Base-by-base conservation (phyloP, 2,329 filamentous ascomycete genomes). In the Paecilomyces sp. region DNA sequence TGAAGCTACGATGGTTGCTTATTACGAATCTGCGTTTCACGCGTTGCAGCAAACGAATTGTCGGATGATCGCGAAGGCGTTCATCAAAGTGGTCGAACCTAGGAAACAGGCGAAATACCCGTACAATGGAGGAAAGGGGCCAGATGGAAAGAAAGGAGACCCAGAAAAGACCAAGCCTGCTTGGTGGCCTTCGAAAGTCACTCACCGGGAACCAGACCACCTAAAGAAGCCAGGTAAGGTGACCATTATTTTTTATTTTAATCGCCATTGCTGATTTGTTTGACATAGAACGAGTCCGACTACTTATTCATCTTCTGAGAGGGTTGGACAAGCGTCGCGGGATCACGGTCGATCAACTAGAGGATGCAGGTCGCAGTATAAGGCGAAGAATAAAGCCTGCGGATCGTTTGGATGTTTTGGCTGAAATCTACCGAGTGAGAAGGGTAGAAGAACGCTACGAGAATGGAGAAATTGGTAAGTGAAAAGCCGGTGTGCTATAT, bases 21-120 rank as follows among this genome's bases (percentile, higher is more conserved):
- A 73, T 59, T 74, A 74, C 50, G 68, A 72, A 56, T 72, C 70
- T 33, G 65, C 68, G 1, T 74, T 73, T 33, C 66, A 72, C 15
- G 68, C 68, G 18, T 60, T 74, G 22, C 70, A 74, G 56, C 72
- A 74, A 63, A 69, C 68, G n/a, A 73, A 74, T 58, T 74, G 70
- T 34, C 70, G 71, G 18, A 67, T 71, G 7, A 62, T 74, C 4
- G 72, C 72, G 13, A 73, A 74, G 54, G 71, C 71, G 53, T 74
- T 70, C 58, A 65, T 74, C 62, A 74, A 73, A 59, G 58, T 72
- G n/a, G 68, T 74, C 3, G 72, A 74, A 60, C 72, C 72, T 13
- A 69, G 71, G 34, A 74, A 74, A 47, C 72, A 74, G 59, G 71
- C 72, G 30, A 72, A 73, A 52, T 72, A 70, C 47, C 72, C 72